These are phyloP conservation scores for Amylostereum areolatum DNA, from an alignment of 1,284 basidiomycete species.

Conservation along the genomic window DNA sequence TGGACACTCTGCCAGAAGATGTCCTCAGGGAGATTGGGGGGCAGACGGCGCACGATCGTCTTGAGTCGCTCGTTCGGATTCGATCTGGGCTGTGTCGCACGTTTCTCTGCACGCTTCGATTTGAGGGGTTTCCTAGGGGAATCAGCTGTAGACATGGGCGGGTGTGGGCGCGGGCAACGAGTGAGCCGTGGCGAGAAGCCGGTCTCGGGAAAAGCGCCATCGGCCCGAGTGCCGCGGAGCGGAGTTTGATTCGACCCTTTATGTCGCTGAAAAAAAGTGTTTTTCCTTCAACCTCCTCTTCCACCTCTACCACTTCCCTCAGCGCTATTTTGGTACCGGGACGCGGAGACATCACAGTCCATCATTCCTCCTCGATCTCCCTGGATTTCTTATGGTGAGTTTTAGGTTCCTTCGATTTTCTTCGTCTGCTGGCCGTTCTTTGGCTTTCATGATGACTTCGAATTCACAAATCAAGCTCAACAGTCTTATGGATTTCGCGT, in stretches of 20 bases:
- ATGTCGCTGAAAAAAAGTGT: too few relatives aligned
- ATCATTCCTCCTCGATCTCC: too few relatives aligned
- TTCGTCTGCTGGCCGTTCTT: neutral
- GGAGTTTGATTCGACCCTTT: too few relatives aligned
- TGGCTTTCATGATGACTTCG: constrained; percentile 43
- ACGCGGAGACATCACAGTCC: too few relatives aligned
- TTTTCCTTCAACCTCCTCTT: too few relatives aligned
- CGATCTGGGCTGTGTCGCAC: constrained; percentile 6
- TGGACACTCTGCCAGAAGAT: constrained; percentile 92
- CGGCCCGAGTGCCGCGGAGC: too few relatives aligned
- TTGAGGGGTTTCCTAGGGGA: constrained; percentile 5
- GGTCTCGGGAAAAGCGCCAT: too few relatives aligned
- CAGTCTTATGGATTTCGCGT: constrained; percentile 48
- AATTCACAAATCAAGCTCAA: constrained; percentile 69
- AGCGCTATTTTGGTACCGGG: too few relatives aligned
- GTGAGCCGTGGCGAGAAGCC: neutral
- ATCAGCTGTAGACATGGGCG: constrained; percentile 6
- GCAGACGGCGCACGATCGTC: constrained; percentile 83
- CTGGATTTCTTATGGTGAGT: too few relatives aligned
- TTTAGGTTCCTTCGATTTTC: too few relatives aligned
- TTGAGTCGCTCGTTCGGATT: constrained; percentile 62
- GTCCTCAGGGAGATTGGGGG: constrained; percentile 87
- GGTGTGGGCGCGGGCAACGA: neutral
- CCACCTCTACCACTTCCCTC: too few relatives aligned
- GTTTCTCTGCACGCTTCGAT: constrained; percentile 9